Base-by-base conservation (phyloP, 2,329 filamentous ascomycete species). In the Colletotrichum sp. region DNA sequence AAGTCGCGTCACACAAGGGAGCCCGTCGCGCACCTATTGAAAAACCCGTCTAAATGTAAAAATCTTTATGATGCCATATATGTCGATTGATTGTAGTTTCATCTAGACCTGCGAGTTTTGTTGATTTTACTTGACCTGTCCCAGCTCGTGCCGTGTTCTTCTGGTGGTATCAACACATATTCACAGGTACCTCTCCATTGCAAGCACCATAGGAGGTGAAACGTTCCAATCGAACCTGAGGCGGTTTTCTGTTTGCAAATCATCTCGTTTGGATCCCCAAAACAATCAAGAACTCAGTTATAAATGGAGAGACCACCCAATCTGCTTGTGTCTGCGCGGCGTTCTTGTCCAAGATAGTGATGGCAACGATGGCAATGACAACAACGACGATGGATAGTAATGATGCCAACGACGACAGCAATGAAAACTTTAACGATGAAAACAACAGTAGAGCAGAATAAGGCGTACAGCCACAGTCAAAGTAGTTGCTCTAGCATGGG, bases 381-480 rank as follows among this genome's bases (percentile, higher is more conserved):
- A n/a, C 39, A 19, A 49, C 3, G 6, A 49, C 39, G 1, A 19
- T 11, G 39, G 34, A 16, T 16, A 2, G 34, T 16, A 36, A 1
- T 36, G 6, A 36, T 36, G 7, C 34, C 7, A 36, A 44, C 9
- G 39, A n/a, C 39, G 19, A n/a, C 19, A 4, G 1, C 19, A n/a
- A 19, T 19, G 16, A n/a, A n/a, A 9, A 12, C 12, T 1, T 11
- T 4, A 44, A 44, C 39, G 9, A 12, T 3, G 19, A 4, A n/a
- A n/a, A 12, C 9, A 12, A 3, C 2, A n/a, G 39, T 6, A 49
- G 8, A 49, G 5, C 5, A 49, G 39, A 49, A 6, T 2, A 6
- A n/a, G 6, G 9, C 7, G 19, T n/a, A 2, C 19, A 44, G 12
- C 0, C 1, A 1, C 39, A 4, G 6, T n/a, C 3, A 6, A n/a